phyloP scores from a whole-genome alignment of 139 green algal genomes.

The Chlamydomonas urium region DNA sequence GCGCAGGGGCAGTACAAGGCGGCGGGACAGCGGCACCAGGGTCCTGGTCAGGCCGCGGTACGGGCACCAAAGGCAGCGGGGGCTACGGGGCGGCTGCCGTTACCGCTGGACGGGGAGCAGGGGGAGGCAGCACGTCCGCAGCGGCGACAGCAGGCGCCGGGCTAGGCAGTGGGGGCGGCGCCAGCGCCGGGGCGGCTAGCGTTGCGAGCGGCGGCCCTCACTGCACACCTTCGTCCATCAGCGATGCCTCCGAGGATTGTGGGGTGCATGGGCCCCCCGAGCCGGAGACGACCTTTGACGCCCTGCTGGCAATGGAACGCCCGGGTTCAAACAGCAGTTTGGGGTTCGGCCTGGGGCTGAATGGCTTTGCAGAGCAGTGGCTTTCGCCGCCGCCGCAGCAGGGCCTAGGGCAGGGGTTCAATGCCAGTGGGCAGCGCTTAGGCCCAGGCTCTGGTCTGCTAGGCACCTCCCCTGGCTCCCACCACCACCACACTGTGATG shows the following conservation, averaged over 20 bases:
- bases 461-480: not conserved
- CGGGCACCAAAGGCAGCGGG: not conserved
- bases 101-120: not conserved
- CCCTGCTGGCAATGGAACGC: constrained; percentile 23
- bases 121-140: not conserved
- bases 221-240: constrained; percentile 10
- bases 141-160: not conserved
- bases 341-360: no score
- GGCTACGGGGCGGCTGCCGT: not conserved
- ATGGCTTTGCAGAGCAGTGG: not conserved
- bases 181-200: not conserved
- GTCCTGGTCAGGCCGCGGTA: not conserved
- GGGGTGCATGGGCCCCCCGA: not conserved
- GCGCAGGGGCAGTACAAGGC: not conserved
- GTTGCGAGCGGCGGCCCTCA: no score
- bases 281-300: constrained; percentile 23
- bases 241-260: constrained; percentile 25
- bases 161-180: not conserved
- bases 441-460: not conserved
- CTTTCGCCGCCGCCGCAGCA: not conserved
- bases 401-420: not conserved
- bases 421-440: not conserved
- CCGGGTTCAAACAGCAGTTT: not conserved
- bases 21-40: not conserved
- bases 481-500: not conserved